phyloP scores from a whole-genome alignment of 2,329 filamentous ascomycete genomes.

The Onygena corvina region DNA sequence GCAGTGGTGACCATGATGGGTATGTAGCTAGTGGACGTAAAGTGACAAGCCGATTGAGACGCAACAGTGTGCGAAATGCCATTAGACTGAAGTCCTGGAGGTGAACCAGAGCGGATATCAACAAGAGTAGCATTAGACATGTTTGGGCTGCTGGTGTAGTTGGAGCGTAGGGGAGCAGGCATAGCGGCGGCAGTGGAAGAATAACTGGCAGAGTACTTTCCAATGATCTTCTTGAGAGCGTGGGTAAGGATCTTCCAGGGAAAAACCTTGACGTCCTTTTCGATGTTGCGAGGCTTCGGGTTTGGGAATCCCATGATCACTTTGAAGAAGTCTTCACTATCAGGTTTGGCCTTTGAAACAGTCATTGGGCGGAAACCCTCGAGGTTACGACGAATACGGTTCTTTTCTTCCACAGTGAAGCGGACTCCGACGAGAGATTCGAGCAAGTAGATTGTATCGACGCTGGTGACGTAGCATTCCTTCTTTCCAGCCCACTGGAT shows the following conservation, averaged over 20 bases:
- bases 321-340: conserved; percentile 97
- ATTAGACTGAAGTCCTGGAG: conserved; percentile 33
- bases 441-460: conserved; percentile 90
- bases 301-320: conserved; percentile 95
- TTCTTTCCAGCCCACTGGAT: conserved; percentile 91
- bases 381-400: conserved; percentile 86
- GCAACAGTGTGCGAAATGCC: not conserved
- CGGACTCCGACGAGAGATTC: conserved; percentile 76
- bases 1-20: conserved; percentile 21
- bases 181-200: conserved; percentile 49
- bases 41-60: not conserved
- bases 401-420: conserved; percentile 97
- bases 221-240: conserved; percentile 94
- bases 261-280: conserved; percentile 98
- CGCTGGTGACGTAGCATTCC: conserved; percentile 87
- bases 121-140: conserved; percentile 38
- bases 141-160: conserved; percentile 24
- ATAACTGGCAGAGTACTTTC: conserved; percentile 76
- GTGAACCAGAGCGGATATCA: conserved; percentile 38
- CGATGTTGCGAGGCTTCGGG: conserved; percentile 92
- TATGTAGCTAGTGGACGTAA: not conserved
- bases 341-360: conserved; percentile 80
- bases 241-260: conserved; percentile 81
- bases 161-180: conserved; percentile 29
- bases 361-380: conserved; percentile 89